Evolutionary conservation across 495 filamentous ascomycete species (phyloP).

Genomic region (Penicillium paxilli): DNA sequence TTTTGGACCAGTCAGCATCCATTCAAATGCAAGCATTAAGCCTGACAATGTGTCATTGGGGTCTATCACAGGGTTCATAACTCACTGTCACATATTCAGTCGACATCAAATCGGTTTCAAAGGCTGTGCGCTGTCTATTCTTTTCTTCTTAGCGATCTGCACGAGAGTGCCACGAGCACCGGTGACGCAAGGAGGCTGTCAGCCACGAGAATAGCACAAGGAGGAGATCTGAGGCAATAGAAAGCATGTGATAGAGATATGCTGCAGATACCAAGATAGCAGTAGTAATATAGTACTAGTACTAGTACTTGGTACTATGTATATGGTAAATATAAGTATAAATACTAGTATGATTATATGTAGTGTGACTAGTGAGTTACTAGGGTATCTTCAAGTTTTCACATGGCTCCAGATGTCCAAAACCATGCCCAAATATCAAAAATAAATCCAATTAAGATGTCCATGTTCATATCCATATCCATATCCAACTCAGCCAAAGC

Average conservation of each 20-base stretch:
- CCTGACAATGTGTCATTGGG: too few relatives aligned
- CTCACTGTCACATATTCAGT: too few relatives aligned
- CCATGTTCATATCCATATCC: neutral
- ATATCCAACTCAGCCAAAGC: neutral
- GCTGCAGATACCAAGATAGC: too few relatives aligned
- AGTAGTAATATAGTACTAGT: too few relatives aligned
- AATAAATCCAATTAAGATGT: too few relatives aligned
- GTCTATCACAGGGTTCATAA: neutral
- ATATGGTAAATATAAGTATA: neutral
- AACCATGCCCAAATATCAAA: too few relatives aligned
- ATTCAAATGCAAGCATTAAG: neutral
- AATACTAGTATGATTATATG: neutral
- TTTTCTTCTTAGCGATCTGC: neutral
- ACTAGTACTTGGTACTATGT: neutral
- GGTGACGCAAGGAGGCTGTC: neutral
- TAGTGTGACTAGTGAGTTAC: conserved; percentile 1
- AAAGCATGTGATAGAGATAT: too few relatives aligned
- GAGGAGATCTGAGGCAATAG: too few relatives aligned
- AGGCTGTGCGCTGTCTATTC: neutral
- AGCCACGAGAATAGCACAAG: neutral
- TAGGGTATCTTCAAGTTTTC: conserved; percentile 15
- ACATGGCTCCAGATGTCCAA: too few relatives aligned
- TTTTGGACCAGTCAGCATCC: conserved; percentile 5
- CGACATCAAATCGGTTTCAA: too few relatives aligned
- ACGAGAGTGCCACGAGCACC: neutral